phyloP scores from a whole-genome alignment of 768 basidiomycete species.

The Gautieria morchelliformis region DNA sequence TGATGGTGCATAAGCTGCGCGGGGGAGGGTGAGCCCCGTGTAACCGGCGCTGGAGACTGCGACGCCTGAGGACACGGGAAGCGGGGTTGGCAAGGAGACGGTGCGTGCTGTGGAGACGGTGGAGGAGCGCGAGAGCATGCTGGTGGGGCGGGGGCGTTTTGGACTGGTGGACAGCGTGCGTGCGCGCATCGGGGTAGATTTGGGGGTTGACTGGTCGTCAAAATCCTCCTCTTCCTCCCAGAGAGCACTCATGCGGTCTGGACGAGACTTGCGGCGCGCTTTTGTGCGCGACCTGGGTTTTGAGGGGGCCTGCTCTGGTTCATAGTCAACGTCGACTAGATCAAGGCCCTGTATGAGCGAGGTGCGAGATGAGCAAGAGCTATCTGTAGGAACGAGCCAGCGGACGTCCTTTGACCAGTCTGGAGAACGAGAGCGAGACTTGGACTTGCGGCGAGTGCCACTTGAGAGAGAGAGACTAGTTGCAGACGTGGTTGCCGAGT shows the following conservation, averaged over 20 bases:
- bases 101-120: slow-evolving; percentile 14
- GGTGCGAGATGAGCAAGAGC: neutral
- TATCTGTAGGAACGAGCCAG: slow-evolving; percentile 41
- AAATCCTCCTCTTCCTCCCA: slow-evolving; percentile 44
- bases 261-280: slow-evolving; percentile 22
- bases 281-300: slow-evolving; percentile 17
- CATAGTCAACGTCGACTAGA: slow-evolving; percentile 7
- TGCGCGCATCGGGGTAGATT: slow-evolving; percentile 1
- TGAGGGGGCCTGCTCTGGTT: slow-evolving; percentile 2
- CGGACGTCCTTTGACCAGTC: slow-evolving; percentile 64
- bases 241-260: slow-evolving; percentile 43
- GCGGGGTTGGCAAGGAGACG: slow-evolving; percentile 24
- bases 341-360: slow-evolving; percentile 6
- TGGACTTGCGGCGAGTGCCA: slow-evolving; percentile 14
- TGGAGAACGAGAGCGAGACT: slow-evolving; percentile 13
- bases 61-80: slow-evolving; percentile 14
- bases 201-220: slow-evolving; percentile 12
- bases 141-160: slow-evolving; percentile 14
- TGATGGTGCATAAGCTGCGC: slow-evolving; percentile 32
- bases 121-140: slow-evolving; percentile 14
- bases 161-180: neutral
- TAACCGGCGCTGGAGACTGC: slow-evolving; percentile 20
- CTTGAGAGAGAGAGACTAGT: slow-evolving; percentile 16
- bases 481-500: slow-evolving; percentile 10
- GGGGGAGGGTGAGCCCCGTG: slow-evolving; percentile 36